Evolutionary conservation across 1,139 yeast genomes (phyloP).

Genomic region (Blastobotrys niveus): DNA sequence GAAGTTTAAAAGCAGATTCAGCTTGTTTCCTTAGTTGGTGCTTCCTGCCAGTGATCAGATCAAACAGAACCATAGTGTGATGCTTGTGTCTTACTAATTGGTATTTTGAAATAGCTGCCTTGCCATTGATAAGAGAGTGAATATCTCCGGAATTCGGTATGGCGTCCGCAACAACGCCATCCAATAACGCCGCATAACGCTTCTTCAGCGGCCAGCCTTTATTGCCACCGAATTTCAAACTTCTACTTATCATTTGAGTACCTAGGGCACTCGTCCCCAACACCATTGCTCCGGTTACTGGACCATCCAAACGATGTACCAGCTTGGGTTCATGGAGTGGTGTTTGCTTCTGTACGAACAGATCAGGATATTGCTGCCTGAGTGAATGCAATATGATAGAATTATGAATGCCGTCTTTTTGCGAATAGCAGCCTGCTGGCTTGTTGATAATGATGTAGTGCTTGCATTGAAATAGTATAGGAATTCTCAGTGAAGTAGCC

Average conservation of each 20-base stretch:
- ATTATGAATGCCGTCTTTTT: slow-evolving; percentile 14
- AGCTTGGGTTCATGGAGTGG: slow-evolving; percentile 27
- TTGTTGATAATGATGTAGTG: slow-evolving; percentile 27
- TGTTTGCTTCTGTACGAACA: slow-evolving; percentile 16
- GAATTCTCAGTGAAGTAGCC: not conserved
- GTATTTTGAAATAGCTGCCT: slow-evolving; percentile 20
- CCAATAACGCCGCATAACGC: slow-evolving; percentile 19
- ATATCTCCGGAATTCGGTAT: slow-evolving; percentile 17
- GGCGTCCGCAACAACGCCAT: slow-evolving; percentile 10
- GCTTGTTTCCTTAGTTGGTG: slow-evolving; percentile 43
- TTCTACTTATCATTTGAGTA: slow-evolving; percentile 24
- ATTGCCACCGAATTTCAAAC: slow-evolving; percentile 20
- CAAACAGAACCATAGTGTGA: slow-evolving; percentile 29
- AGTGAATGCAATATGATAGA: slow-evolving; percentile 17
- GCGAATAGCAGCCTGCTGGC: slow-evolving; percentile 25
- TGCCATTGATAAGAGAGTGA: slow-evolving; percentile 15
- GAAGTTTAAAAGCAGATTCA: slow-evolving; percentile 21
- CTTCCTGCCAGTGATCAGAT: slow-evolving; percentile 42
- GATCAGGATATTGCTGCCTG: slow-evolving; percentile 19
- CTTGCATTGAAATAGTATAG: slow-evolving; percentile 15
- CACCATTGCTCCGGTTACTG: slow-evolving; percentile 31
- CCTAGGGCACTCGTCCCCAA: slow-evolving; percentile 27
- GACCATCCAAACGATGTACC: slow-evolving; percentile 30
- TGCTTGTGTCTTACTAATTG: slow-evolving; percentile 2
- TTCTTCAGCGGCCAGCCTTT: slow-evolving; percentile 23